Evolutionary conservation across 371 early-diverging fungal species (phyloP), one percentile per base, ranked within the genome.

Genomic region (Apophysomyces elegans): DNA sequence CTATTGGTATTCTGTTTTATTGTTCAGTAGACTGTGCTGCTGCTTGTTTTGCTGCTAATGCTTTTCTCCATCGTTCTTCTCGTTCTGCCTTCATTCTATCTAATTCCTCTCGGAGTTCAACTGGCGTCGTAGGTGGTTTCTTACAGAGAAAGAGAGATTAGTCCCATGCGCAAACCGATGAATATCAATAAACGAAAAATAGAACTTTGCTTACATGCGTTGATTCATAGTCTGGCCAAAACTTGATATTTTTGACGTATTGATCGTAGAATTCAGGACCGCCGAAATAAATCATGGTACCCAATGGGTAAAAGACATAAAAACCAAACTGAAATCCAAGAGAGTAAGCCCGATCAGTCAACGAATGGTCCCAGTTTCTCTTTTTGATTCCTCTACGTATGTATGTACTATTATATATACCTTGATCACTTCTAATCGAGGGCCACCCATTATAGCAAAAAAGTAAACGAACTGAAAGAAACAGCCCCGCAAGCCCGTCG

Each of bases 301-400:
- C 82, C 32, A 84, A 78, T 36, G 84, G 84, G 61, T 80, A 84
- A 41, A 84, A 82, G 4, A 84, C 80, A 74, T 84, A 84, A 14
- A 84, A 64, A 26, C 84, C 84, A 75, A 84, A 84, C 84, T 84
- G 59, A 26, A 26, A 26, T 26, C 4, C 4, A 5, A 18, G 12
- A 9, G 11, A 26, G 14, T 47, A 9, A n/a, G n/a, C 1, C 7
- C 1, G 6, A 14, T 21, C 21, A 43, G 46, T 35, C n/a, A 36
- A 2, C 32, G 32, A 26, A 26, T 26, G 32, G 32, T 3, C 3
- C 32, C 32, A 26, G 32, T 26, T 26, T 26, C 32, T 26, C 32
- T 26, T 32, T 37, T 32, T 11, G 14, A 9, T 14, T 35, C 43
- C 16, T 36, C 39, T 12, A 21, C 5, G 2, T 58, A 26, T 21